These are phyloP conservation scores for Solanum ossicruentum DNA, from an alignment of 257 asterid genomes.

Conservation along the genomic window DNA sequence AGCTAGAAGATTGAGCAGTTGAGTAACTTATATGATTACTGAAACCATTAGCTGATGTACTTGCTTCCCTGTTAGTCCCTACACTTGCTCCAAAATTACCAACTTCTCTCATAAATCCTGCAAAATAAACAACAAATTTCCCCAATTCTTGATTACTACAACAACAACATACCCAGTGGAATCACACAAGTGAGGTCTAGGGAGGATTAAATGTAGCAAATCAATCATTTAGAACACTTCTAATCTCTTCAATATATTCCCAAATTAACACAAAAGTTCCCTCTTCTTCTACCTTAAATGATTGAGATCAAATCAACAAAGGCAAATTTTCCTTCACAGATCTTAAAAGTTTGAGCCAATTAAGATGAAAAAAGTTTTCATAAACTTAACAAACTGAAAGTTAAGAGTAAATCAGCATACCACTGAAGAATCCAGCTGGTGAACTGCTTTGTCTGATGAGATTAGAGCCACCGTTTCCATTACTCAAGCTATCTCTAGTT, in stretches of 20 bases:
- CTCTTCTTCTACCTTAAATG: neutral
- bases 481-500: neutral
- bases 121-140: neutral
- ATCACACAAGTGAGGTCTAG: no score
- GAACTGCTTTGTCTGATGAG: conserved; percentile 76
- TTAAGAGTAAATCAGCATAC: conserved; percentile 15
- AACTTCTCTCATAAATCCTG: conserved; percentile 69
- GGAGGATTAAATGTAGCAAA: neutral
- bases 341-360: neutral
- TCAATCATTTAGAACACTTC: neutral
- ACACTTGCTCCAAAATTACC: conserved; percentile 44
- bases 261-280: neutral
- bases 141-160: neutral
- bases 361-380: neutral
- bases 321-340: neutral
- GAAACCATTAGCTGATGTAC: conserved; percentile 24
- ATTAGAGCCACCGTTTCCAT: conserved; percentile 24
- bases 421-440: conserved; percentile 78
- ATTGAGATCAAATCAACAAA: neutral
- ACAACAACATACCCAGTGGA: no score
- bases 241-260: neutral
- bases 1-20: conserved; percentile 33
- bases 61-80: conserved; percentile 22
- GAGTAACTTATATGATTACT: conserved; percentile 42
- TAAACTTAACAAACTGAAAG: neutral